Percentiles rank a stretch among this genome's conserved stretches.
Conservation (phyloP, 306 rosid genomes). For the Quercus aquifolioides region DNA sequence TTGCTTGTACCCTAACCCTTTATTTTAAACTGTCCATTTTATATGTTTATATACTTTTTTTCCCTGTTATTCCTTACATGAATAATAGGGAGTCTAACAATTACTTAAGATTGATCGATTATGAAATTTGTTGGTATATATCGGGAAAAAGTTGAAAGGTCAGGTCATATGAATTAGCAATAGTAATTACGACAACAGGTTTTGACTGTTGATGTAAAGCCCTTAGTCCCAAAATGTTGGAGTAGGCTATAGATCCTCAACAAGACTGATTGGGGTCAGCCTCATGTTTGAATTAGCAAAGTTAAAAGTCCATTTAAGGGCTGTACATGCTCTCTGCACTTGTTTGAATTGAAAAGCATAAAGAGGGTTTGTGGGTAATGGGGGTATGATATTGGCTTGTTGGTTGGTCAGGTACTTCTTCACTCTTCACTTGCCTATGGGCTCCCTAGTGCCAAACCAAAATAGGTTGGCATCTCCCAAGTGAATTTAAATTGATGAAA, state of each 20-base stretch:
- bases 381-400: not conserved
- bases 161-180: not conserved
- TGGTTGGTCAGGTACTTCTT: not conserved
- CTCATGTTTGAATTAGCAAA: not conserved
- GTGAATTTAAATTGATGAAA: not conserved
- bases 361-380: not conserved
- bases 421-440: not conserved
- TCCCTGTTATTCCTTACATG: too few species aligned
- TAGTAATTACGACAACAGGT: too few species aligned
- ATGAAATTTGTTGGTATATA: not conserved
- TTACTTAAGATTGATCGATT: too few species aligned
- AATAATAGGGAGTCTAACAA: too few species aligned
- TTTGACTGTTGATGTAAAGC: too few species aligned
- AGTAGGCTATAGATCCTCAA: not conserved
- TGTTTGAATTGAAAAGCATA: not conserved
- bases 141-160: not conserved
- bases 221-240: conserved; percentile 26
- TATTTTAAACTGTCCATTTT: too few species aligned
- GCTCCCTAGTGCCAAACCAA: not conserved
- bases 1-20: too few species aligned
- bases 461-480: not conserved
- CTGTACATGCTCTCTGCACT: not conserved
- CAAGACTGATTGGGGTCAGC: too few species aligned
- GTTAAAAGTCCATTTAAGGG: not conserved
- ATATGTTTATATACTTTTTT: too few species aligned